A percentile compares a stretch with the other conserved stretches of the same genome.
Conservation (phyloP, 345 rosid species). For the Eucalyptus victrix region DNA sequence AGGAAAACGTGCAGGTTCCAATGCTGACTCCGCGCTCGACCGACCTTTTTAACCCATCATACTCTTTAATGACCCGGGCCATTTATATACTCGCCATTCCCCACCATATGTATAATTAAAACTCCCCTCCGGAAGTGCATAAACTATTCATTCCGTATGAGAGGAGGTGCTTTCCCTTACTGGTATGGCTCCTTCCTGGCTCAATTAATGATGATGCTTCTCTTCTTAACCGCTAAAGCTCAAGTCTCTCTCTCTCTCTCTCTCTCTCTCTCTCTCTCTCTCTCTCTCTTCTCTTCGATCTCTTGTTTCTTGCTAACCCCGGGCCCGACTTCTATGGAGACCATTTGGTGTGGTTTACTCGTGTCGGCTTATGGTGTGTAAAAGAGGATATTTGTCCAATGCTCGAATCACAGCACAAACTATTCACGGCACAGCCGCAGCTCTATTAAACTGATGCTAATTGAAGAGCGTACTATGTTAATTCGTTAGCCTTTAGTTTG, state of each 20-base stretch:
- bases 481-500: neutral
- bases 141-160: neutral
- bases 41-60: neutral
- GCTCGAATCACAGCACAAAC: neutral
- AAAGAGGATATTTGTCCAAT: neutral
- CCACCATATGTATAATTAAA: neutral
- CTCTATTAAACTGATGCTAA: neutral
- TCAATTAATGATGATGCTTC: neutral
- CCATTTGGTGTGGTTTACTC: neutral
- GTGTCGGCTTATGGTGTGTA: neutral
- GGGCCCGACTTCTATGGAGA: neutral
- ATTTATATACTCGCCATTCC: neutral
- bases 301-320: neutral
- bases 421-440: neutral
- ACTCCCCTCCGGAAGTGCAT: neutral
- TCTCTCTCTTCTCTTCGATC: neutral
- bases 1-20: neutral
- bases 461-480: neutral
- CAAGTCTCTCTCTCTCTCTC: neutral
- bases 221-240: neutral
- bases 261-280: neutral
- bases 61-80: neutral
- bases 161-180: neutral
- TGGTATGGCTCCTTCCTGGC: neutral
- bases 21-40: neutral